phyloP scores from a whole-genome alignment of 768 basidiomycete species.

The Boletus rubescentipes region DNA sequence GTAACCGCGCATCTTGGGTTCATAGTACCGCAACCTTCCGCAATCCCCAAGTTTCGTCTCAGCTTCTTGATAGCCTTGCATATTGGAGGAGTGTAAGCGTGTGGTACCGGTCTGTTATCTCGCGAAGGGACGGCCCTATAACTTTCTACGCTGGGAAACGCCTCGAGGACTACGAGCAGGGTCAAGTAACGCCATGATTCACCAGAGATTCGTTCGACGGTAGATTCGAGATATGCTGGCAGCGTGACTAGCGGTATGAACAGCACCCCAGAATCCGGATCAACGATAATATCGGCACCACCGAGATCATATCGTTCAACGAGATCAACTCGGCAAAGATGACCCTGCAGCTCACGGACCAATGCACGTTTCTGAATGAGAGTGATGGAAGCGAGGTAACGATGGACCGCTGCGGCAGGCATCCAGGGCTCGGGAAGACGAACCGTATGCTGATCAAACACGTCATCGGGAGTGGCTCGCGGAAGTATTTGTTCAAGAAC shows the following conservation, averaged over 20 bases:
- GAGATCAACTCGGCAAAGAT: slow-evolving; percentile 49
- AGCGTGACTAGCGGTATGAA: slow-evolving; percentile 47
- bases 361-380: slow-evolving; percentile 68
- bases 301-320: slow-evolving; percentile 62
- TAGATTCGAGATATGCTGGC: slow-evolving; percentile 46
- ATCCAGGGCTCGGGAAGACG: slow-evolving; percentile 35
- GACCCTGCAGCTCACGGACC: slow-evolving; percentile 48
- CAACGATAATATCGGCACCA: slow-evolving; percentile 66
- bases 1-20: slow-evolving; percentile 41
- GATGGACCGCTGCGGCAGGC: slow-evolving; percentile 43
- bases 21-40: slow-evolving; percentile 59
- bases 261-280: slow-evolving; percentile 58
- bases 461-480: slow-evolving; percentile 37
- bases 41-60: slow-evolving; percentile 57
- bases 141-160: slow-evolving; percentile 51
- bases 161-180: slow-evolving; percentile 65
- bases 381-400: slow-evolving; percentile 68
- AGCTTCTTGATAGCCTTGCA: slow-evolving; percentile 71
- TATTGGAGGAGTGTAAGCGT: slow-evolving; percentile 64
- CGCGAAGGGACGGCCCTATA: slow-evolving; percentile 19
- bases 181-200: slow-evolving; percentile 64
- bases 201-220: slow-evolving; percentile 43
- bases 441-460: slow-evolving; percentile 47
- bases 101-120: slow-evolving; percentile 16
- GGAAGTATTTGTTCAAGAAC: slow-evolving; percentile 17